Evolutionary conservation across 2,329 filamentous ascomycete species (phyloP).

Genomic region (Trichoderma simmonsii): DNA sequence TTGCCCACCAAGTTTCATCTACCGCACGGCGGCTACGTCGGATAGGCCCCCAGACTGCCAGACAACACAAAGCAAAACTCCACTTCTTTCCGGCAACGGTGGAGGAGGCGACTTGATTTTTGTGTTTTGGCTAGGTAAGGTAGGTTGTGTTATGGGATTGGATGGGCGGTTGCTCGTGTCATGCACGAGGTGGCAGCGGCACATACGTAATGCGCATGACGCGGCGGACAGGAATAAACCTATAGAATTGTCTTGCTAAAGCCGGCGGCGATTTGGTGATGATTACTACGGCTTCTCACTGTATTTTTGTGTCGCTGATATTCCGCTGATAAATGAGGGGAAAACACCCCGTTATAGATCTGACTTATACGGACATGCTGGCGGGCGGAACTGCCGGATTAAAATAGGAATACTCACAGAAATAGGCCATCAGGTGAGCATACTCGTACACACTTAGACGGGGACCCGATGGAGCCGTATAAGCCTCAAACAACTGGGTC

Average conservation of each 20-base stretch:
- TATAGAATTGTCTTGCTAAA: not conserved
- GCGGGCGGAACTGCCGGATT: constrained; percentile 6
- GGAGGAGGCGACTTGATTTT: not conserved
- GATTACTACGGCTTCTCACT: not conserved
- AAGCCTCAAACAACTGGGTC: not conserved
- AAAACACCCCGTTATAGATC: not conserved
- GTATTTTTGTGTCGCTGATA: not conserved
- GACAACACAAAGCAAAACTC: not conserved
- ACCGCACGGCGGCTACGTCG: not conserved
- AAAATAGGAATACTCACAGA: not conserved
- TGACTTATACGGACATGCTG: not conserved
- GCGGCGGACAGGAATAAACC: not conserved
- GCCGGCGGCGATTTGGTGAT: not conserved
- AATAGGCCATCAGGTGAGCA: not conserved
- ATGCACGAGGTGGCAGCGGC: not conserved
- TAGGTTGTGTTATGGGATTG: not conserved
- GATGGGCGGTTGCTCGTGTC: not conserved
- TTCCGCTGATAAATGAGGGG: not conserved
- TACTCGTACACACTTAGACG: not conserved
- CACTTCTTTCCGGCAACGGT: not conserved
- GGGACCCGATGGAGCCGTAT: not conserved
- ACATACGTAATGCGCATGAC: constrained; percentile 16
- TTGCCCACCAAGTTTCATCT: not conserved
- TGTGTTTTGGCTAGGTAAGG: not conserved
- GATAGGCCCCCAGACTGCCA: not conserved